Conservation (phyloP, 495 filamentous ascomycete species). For the Penicillium coprophilum region DNA sequence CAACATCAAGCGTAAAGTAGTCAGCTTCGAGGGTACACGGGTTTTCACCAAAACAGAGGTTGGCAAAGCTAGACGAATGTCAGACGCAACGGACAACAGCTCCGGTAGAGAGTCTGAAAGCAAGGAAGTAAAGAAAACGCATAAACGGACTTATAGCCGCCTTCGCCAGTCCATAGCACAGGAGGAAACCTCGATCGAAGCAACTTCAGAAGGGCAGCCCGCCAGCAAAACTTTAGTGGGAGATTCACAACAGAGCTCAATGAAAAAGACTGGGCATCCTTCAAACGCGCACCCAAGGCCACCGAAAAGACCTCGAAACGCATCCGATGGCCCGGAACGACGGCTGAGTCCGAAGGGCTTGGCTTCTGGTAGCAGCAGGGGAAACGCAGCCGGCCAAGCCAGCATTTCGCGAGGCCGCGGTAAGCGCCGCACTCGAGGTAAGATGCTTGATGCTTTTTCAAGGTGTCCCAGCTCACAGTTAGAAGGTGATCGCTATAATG, state of each 20-base stretch:
- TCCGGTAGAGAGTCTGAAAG: conserved; percentile 7
- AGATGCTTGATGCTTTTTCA: neutral
- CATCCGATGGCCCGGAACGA: conserved; percentile 6
- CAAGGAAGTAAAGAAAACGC: conserved; percentile 22
- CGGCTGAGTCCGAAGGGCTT: conserved; percentile 23
- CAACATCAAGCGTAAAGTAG: conserved; percentile 25
- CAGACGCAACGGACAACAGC: conserved; percentile 9
- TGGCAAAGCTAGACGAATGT: conserved; percentile 9
- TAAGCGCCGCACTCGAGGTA: conserved; percentile 33
- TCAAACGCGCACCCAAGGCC: neutral
- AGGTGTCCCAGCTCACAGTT: conserved; percentile 10
- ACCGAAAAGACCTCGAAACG: neutral
- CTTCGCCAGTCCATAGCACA: conserved; percentile 17
- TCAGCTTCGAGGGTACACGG: conserved; percentile 27
- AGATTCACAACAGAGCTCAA: neutral
- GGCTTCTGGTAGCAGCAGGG: conserved; percentile 23
- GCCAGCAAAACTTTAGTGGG: neutral
- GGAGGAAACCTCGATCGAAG: conserved; percentile 1
- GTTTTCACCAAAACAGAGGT: conserved; percentile 1
- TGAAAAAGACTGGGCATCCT: neutral
- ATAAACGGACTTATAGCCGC: conserved; percentile 30
- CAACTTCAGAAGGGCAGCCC: neutral
- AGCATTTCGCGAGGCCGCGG: conserved; percentile 17
- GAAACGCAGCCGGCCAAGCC: neutral
- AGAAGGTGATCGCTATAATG: conserved; percentile 37